These are phyloP conservation scores for Ogataea henricii DNA, from an alignment of 805 yeast species.

Conservation along the genomic window DNA sequence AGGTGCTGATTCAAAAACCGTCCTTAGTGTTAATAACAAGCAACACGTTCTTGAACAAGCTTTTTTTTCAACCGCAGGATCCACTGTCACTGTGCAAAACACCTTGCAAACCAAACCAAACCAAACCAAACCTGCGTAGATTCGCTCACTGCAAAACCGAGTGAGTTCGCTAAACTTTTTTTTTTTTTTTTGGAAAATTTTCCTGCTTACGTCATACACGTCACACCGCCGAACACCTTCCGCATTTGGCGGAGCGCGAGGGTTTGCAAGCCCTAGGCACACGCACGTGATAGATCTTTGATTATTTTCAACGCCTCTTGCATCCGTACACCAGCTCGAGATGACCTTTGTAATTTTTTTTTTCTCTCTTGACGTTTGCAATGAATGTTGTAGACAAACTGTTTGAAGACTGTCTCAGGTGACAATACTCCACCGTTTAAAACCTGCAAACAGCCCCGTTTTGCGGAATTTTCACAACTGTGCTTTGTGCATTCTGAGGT, in stretches of 20 bases:
- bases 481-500: not conserved
- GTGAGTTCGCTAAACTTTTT: not conserved
- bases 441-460: not conserved
- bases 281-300: not conserved
- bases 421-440: not conserved
- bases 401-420: not conserved
- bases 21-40: not conserved
- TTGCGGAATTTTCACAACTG: not conserved
- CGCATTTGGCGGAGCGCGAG: not conserved
- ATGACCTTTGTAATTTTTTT: not conserved
- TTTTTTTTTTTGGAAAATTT: slow-evolving; percentile 2
- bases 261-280: not conserved
- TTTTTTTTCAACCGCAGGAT: slow-evolving; percentile 2
- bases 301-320: too few relatives aligned
- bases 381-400: not conserved
- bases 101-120: slow-evolving; percentile 5
- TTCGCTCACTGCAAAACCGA: not conserved
- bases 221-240: not conserved
- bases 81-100: not conserved
- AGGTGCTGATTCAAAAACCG: slow-evolving; percentile 5
- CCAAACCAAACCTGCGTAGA: slow-evolving; percentile 3
- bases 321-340: not conserved
- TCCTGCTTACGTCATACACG: not conserved
- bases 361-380: too few relatives aligned
- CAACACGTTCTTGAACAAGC: slow-evolving; percentile 3